Conservation (phyloP, 2,329 filamentous ascomycete species). For the Diaporthe sp. region DNA sequence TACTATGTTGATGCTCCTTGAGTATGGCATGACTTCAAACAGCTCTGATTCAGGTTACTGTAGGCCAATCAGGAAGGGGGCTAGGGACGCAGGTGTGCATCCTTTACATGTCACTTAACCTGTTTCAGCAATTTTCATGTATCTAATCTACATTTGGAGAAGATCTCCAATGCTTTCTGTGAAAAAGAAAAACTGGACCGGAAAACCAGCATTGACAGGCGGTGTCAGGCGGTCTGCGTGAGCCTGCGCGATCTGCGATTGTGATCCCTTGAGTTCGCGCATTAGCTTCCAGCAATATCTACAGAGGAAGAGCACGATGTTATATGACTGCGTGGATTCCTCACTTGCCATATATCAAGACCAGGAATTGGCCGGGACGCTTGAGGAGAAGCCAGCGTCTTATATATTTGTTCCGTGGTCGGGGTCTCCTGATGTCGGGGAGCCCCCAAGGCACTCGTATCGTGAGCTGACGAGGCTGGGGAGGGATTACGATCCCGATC, state of each 20-base stretch:
- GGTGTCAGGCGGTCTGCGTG: background rate
- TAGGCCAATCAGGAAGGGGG: background rate
- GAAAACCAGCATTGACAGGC: background rate
- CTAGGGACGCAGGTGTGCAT: slow-evolving; percentile 13
- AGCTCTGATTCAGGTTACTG: background rate
- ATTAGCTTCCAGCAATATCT: background rate
- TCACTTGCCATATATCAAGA: background rate
- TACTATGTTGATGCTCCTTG: slow-evolving; percentile 1
- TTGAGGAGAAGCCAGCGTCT: background rate
- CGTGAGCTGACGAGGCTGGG: background rate
- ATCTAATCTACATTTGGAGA: background rate
- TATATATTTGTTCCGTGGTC: background rate
- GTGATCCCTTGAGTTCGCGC: background rate
- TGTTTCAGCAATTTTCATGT: background rate
- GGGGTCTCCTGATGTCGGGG: background rate
- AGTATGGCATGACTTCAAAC: background rate
- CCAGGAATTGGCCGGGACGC: too few relatives aligned
- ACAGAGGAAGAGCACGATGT: background rate
- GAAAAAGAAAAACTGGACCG: background rate
- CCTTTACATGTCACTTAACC: background rate
- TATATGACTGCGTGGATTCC: background rate
- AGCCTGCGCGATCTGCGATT: background rate
- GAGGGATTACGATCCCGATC: too few relatives aligned
- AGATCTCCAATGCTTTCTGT: background rate
- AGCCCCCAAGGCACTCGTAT: background rate